phyloP scores from a whole-genome alignment of 2,329 filamentous ascomycete species.

The Xylariaceae sp. region DNA sequence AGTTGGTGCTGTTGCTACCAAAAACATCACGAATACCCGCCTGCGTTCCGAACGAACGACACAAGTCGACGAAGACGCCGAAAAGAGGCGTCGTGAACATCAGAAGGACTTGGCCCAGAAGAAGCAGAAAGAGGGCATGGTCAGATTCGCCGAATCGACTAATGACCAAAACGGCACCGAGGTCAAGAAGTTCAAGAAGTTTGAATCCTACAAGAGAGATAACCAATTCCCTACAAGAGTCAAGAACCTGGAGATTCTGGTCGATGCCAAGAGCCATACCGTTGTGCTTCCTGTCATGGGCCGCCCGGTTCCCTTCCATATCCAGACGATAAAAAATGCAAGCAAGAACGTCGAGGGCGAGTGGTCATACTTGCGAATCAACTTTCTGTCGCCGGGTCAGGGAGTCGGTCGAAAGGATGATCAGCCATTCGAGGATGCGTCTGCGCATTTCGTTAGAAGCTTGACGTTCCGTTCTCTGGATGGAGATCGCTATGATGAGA shows the following conservation, averaged over 20 bases:
- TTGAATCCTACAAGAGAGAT: slow-evolving; percentile 98
- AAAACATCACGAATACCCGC: slow-evolving; percentile 93
- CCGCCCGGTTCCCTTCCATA: slow-evolving; percentile 94
- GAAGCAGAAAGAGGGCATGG: slow-evolving; percentile 86
- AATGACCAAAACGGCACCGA: slow-evolving; percentile 84
- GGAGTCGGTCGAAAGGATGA: slow-evolving; percentile 97
- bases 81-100: slow-evolving; percentile 82
- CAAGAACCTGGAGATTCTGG: slow-evolving; percentile 82
- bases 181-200: slow-evolving; percentile 97
- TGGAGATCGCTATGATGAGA: slow-evolving; percentile 82
- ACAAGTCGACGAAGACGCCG: slow-evolving; percentile 84
- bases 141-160: slow-evolving; percentile 80
- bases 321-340: slow-evolving; percentile 96
- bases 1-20: slow-evolving; percentile 83
- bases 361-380: slow-evolving; percentile 91
- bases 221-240: slow-evolving; percentile 84
- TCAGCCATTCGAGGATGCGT: slow-evolving; percentile 94
- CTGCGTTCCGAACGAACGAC: slow-evolving; percentile 87
- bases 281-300: slow-evolving; percentile 97
- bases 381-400: slow-evolving; percentile 94
- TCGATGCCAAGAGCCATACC: slow-evolving; percentile 86
- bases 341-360: slow-evolving; percentile 97
- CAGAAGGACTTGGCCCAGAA: slow-evolving; percentile 84
- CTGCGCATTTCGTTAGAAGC: slow-evolving; percentile 92
- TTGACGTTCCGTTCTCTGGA: slow-evolving; percentile 92